phyloP scores from a whole-genome alignment of 179 eudicot genomes.

The Spergularia azorica region DNA sequence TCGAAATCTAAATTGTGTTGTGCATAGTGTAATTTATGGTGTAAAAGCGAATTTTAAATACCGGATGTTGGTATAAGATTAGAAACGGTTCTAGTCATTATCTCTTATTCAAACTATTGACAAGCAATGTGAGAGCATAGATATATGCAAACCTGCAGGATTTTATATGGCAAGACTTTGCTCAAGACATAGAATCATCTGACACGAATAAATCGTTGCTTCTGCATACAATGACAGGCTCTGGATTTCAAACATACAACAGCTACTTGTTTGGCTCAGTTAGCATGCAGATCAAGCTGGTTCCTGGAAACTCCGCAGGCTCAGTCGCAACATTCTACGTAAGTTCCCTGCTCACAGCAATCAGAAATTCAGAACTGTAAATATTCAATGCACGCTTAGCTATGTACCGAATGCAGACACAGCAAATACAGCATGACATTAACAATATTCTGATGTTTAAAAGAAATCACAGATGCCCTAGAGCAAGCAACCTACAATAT shows the following conservation, averaged over 20 bases:
- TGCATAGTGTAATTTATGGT: too few species aligned
- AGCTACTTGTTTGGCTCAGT: slow-evolving; percentile 57
- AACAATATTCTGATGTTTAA: too few species aligned
- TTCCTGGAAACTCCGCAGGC: slow-evolving; percentile 61
- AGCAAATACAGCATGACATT: too few species aligned
- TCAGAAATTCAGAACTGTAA: background rate
- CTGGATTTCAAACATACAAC: slow-evolving; percentile 48
- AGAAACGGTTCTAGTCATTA: background rate
- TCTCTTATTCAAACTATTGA: background rate
- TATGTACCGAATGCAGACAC: too few species aligned
- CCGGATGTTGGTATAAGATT: background rate
- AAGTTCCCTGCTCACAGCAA: slow-evolving; percentile 31
- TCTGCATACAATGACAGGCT: slow-evolving; percentile 35
- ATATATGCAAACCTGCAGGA: background rate
- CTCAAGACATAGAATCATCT: background rate
- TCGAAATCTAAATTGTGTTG: background rate
- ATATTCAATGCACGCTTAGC: background rate
- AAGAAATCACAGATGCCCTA: background rate
- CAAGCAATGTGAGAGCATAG: background rate
- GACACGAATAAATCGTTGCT: background rate
- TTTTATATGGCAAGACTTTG: background rate
- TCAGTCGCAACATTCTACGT: slow-evolving; percentile 70
- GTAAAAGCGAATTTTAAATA: background rate
- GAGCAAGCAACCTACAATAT: background rate
- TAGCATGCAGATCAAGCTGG: slow-evolving; percentile 56